Evolutionary conservation across 768 basidiomycete genomes (phyloP).

Genomic region (Auricularia cornea): DNA sequence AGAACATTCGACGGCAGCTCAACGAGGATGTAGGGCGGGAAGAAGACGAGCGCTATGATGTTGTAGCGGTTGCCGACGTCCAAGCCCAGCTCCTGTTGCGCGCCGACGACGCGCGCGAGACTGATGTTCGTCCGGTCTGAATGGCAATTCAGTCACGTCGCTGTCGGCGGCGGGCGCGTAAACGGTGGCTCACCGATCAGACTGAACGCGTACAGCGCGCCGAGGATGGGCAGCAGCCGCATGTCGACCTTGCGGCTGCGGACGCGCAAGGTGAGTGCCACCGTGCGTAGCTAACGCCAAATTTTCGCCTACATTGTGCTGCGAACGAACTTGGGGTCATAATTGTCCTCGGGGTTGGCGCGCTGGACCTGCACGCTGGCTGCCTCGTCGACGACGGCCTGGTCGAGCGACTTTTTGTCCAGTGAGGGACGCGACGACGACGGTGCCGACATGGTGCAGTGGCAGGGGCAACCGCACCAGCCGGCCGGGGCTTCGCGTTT

Average conservation of each 20-base stretch:
- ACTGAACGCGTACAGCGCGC: constrained; percentile 5
- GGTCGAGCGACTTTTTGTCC: not conserved
- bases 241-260: constrained; percentile 3
- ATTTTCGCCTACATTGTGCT: not conserved
- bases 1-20: not conserved
- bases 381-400: not conserved
- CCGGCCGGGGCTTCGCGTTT: too few relatives aligned
- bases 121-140: not conserved
- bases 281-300: not conserved
- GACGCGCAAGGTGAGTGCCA: not conserved
- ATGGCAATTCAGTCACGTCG: not conserved
- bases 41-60: not conserved
- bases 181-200: constrained; percentile 11
- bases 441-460: not conserved
- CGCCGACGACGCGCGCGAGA: not conserved
- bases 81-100: not conserved
- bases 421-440: not conserved
- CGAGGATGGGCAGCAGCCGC: constrained; percentile 5
- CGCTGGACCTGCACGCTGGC: not conserved
- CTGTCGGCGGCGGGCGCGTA: not conserved
- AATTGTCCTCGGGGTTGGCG: not conserved
- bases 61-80: not conserved
- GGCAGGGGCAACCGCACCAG: too few relatives aligned
- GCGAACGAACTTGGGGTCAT: not conserved
- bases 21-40: not conserved